Evolutionary conservation across 768 basidiomycete genomes (phyloP).

Genomic region (Amanita muscaria): DNA sequence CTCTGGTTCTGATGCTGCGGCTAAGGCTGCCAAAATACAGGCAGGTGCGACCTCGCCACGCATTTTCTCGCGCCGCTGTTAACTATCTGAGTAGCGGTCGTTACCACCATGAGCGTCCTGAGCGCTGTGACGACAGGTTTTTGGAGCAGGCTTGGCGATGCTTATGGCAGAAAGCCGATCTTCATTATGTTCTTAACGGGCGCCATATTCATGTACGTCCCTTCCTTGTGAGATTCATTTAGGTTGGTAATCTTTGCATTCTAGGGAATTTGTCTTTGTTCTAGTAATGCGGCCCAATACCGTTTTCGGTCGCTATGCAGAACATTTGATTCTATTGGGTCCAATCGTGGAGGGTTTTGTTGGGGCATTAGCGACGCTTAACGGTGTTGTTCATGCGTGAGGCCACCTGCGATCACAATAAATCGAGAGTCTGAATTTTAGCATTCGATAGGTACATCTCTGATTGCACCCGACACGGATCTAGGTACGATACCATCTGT

Average conservation of each 20-base stretch:
- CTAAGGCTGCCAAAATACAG: constrained; percentile 65
- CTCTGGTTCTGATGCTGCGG: constrained; percentile 47
- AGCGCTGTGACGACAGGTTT: constrained; percentile 79
- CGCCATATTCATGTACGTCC: constrained; percentile 61
- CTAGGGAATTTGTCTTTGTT: constrained; percentile 71
- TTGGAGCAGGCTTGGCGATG: constrained; percentile 79
- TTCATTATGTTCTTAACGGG: constrained; percentile 61
- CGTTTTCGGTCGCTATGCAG: constrained; percentile 43
- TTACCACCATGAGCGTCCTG: constrained; percentile 67
- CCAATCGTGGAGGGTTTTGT: constrained; percentile 74
- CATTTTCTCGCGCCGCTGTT: constrained; percentile 6
- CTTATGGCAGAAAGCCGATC: constrained; percentile 66
- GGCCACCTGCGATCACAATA: constrained; percentile 13
- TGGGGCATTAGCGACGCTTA: constrained; percentile 59
- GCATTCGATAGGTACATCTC: constrained; percentile 42
- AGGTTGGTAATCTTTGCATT: constrained; percentile 7
- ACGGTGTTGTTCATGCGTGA: constrained; percentile 63
- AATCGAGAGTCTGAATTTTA: constrained; percentile 6
- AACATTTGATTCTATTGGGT: constrained; percentile 67
- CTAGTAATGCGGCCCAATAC: constrained; percentile 61
- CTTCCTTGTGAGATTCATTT: constrained; percentile 4
- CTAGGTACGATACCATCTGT: constrained; percentile 22
- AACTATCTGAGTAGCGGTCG: constrained; percentile 38
- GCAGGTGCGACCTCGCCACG: constrained; percentile 31
- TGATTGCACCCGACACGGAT: constrained; percentile 44